Base-by-base conservation (phyloP, 768 basidiomycete genomes). In the Xerocomellus chrysenteron region DNA sequence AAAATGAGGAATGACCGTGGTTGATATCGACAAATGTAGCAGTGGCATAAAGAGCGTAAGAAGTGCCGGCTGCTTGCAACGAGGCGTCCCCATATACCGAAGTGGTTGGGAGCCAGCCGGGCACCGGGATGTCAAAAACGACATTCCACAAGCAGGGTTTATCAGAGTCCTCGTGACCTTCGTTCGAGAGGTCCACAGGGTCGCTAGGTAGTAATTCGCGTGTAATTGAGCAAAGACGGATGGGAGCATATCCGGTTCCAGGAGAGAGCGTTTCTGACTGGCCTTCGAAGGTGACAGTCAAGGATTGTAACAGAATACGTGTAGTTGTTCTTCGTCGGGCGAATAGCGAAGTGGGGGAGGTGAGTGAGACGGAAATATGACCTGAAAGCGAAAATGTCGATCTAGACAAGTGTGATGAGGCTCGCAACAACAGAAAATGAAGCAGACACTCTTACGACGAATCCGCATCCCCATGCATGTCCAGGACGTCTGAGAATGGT, bases 331-430 rank as follows among this genome's bases (percentile, higher is more conserved):
- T 80, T 52, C 54, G 56, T 57, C 78, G 77, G 57, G 80, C 79
- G 59, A 88, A 85, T 26, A 87, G 65, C 12, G 82, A 82, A 50
- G 71, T 77, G 2, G 85, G 74, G 0, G 88, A 78, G 4, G 82
- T 75, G 33, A 94, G 62, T 0, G 84, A 78, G 51, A 96, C 74
- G 24, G 83, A 75, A 21, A 96, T 76, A 68, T 93, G 82, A 4
- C 94, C 94, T 10, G 92, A 88, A 44, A 97, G 80, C 11, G 94
- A 95, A 71, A 94, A 96, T 2, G 85, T 85, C 55, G 89, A 86
- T 55, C 94, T 97, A 62, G 48, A 53, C 51, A 33, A 47, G 40
- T 16, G 26, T 39, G 57, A 43, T 61, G 53, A 65, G 48, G 13
- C 33, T 28, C 37, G 28, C 24, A 12, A 58, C 42, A 32, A 10